phyloP scores from a whole-genome alignment of 148 eudicot species.

The Simmondsia chinensis region DNA sequence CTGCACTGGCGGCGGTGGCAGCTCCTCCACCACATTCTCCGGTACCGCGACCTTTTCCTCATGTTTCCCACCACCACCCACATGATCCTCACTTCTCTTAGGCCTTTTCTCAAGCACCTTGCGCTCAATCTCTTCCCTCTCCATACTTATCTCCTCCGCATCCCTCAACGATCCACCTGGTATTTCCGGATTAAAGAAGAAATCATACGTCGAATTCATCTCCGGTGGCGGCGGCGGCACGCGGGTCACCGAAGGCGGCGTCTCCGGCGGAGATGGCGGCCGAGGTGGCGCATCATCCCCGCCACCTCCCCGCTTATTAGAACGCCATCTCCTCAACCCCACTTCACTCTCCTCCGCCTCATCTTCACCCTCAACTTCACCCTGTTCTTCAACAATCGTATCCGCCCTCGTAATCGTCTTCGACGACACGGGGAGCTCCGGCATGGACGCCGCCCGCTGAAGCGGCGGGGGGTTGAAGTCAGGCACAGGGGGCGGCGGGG shows the following conservation, averaged over 20 bases:
- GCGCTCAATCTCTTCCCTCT: slow-evolving; percentile 35
- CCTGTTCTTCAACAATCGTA: slow-evolving; percentile 27
- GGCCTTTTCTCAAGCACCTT: slow-evolving; percentile 32
- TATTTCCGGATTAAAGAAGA: slow-evolving; percentile 45
- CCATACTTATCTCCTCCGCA: slow-evolving; percentile 36
- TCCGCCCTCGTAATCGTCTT: slow-evolving; percentile 49
- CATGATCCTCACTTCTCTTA: slow-evolving; percentile 19
- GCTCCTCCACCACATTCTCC: slow-evolving; percentile 22
- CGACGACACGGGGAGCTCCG: slow-evolving; percentile 27
- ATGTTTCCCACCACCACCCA: slow-evolving; percentile 18
- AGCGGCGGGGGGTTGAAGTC: slow-evolving; percentile 30
- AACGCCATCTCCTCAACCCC: slow-evolving; percentile 12
- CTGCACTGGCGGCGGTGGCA: slow-evolving; percentile 29
- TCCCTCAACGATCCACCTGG: slow-evolving; percentile 53
- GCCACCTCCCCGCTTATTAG: slow-evolving; percentile 16
- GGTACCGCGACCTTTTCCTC: slow-evolving; percentile 13
- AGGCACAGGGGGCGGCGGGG: slow-evolving; percentile 28
- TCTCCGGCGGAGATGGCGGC: slow-evolving; percentile 15
- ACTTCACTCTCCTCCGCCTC: slow-evolving; percentile 16
- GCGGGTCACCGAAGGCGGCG: slow-evolving; percentile 17
- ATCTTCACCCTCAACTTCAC: slow-evolving; percentile 29
- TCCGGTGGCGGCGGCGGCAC: slow-evolving; percentile 30
- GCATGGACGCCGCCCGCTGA: slow-evolving; percentile 70
- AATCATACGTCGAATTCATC: slow-evolving; percentile 39
- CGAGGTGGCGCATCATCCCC: slow-evolving; percentile 17